A percentile compares a stretch with the other conserved stretches of the same genome.
These are phyloP conservation scores for Penicillium thymicola DNA, from an alignment of 2,329 filamentous ascomycete species.

Conservation along the genomic window DNA sequence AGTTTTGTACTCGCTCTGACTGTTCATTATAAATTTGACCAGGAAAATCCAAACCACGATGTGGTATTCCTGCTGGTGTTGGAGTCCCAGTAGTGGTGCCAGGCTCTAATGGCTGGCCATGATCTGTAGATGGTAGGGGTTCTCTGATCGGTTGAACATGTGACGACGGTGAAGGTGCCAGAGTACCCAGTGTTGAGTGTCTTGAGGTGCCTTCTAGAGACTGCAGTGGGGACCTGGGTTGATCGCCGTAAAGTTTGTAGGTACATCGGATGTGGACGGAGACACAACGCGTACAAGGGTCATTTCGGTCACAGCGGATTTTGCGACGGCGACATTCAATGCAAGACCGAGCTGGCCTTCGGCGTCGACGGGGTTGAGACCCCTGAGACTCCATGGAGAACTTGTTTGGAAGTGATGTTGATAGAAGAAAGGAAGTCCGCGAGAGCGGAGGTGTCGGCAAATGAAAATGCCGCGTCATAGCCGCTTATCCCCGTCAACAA, in stretches of 20 bases:
- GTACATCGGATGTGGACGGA: neutral
- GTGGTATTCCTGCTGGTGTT: neutral
- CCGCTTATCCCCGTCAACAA: neutral
- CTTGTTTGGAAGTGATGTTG: neutral
- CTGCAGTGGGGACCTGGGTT: neutral
- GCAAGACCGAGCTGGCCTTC: neutral
- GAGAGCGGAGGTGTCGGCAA: neutral
- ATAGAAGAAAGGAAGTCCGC: neutral
- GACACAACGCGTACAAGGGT: neutral
- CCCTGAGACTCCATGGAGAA: neutral
- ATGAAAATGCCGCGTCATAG: neutral
- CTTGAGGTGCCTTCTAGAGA: neutral
- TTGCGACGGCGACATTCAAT: neutral
- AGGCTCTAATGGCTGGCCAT: neutral
- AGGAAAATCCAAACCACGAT: neutral
- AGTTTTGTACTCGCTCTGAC: neutral
- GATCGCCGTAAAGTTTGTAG: neutral
- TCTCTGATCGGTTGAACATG: neutral
- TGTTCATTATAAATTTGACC: neutral
- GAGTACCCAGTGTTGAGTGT: neutral
- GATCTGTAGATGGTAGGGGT: neutral
- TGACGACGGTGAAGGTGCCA: neutral
- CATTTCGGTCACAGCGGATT: neutral
- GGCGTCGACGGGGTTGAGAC: neutral
- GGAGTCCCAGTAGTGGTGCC: neutral